Conservation (phyloP, 202 grass and related monocot species). For the Brachypodium distachyon region DNA sequence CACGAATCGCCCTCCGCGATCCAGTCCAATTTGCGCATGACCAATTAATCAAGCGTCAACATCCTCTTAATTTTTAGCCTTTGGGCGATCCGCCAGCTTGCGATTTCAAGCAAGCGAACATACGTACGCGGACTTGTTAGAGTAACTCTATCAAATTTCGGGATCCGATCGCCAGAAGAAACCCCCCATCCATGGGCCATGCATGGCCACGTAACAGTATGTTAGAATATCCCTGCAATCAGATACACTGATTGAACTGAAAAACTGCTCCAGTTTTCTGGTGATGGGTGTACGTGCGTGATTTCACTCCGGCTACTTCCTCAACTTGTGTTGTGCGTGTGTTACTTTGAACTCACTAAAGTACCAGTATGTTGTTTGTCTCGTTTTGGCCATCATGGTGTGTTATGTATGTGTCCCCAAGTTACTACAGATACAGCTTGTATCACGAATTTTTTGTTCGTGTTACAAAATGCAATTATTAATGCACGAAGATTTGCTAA, state of each 20-base stretch:
- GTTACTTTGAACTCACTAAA: too few species aligned
- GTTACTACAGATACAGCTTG: background rate
- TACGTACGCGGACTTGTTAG: background rate
- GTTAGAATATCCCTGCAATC: slow-evolving; percentile 2
- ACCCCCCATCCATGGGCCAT: background rate
- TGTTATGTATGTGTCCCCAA: background rate
- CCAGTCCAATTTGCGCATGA: background rate
- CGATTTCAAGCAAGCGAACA: too few species aligned
- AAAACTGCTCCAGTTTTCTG: background rate
- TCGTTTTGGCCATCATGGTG: background rate
- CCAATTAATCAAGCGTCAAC: background rate
- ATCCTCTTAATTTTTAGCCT: background rate
- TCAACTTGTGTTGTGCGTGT: too few species aligned
- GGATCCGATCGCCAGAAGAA: background rate
- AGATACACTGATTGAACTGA: background rate
- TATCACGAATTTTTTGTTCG: background rate
- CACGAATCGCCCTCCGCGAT: background rate
- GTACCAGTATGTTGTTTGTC: too few species aligned
- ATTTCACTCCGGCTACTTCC: background rate
- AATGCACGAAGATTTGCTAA: background rate
- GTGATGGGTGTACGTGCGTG: background rate
- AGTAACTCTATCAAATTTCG: background rate
- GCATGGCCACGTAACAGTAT: background rate
- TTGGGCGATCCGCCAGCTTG: background rate
- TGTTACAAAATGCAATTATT: background rate